Base-by-base conservation (phyloP, 306 rosid species). In the Abrus pulchellus region DNA sequence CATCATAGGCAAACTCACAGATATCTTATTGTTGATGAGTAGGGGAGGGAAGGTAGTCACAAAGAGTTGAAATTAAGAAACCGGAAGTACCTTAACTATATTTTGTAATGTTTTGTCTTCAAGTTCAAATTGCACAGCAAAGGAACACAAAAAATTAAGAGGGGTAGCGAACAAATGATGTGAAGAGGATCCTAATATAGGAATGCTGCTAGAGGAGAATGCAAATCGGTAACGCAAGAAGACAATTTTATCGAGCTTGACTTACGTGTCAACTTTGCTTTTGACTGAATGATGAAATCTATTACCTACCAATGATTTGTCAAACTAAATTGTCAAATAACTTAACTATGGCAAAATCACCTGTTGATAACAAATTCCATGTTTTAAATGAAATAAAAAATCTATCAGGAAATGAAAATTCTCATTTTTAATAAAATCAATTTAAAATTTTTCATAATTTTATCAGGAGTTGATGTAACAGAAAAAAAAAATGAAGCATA, bases 11-110 rank as follows among this genome's bases (percentile, higher is more conserved):
- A 60, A 72, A 64, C 4, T 20, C 53, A 32, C 38, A 77, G 29
- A 83, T 34, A 38, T 71, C 55, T 71, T 28, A 40, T 38, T 6
- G 3, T 7, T 11, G 28, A 69, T 11, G 28, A 69, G 11, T 4
- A 64, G 32, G 53, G 33, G 45, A 43, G 6, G 44, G 45, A 81
- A 66, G 13, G 41, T 4, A 47, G 20, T 49, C 44, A 10, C 10
- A 50, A 80, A 20, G 59, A 74, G 49, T 27, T 34, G 1, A 74
- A 47, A 81, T 36, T 28, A 45, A 14, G 68, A 83, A 52, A 9
- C 54, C 3, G 12, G 13, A 20, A 80, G 44, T 73, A 81, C 79
- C 88, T 74, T 59, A 28, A 36, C 10, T 68, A 78, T 43, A 81
- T 34, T 32, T 53, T 82, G 45, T 33, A 28, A 40, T 80, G 55